Conservation (phyloP, 2,329 filamentous ascomycete genomes). For the Blumeria hordei region DNA sequence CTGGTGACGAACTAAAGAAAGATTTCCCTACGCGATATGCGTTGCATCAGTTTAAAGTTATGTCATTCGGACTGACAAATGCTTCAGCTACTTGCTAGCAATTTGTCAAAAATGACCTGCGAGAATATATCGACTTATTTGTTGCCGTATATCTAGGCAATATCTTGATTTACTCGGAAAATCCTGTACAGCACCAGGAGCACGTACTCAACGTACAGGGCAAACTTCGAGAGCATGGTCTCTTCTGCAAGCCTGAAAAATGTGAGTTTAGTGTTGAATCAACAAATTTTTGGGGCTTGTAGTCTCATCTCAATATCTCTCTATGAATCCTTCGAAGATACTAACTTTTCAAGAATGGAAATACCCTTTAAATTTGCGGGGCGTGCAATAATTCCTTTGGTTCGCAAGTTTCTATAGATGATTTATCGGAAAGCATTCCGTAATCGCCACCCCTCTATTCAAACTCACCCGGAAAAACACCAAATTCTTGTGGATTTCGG, state of each 20-base stretch:
- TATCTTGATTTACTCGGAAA: neutral
- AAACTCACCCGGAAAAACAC: neutral
- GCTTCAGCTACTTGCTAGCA: neutral
- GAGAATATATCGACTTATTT: neutral
- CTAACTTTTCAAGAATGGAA: neutral
- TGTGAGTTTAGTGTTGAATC: neutral
- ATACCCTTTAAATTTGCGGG: neutral
- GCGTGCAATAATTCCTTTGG: neutral
- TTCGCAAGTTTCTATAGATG: neutral
- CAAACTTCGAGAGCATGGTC: neutral
- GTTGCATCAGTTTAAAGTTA: neutral
- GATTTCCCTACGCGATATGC: neutral
- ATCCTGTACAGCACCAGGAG: neutral
- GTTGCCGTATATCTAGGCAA: neutral
- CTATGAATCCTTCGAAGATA: neutral
- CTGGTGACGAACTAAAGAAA: neutral
- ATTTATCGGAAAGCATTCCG: neutral
- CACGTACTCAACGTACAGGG: neutral
- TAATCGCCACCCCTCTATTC: neutral
- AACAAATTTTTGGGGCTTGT: neutral
- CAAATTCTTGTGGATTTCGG: neutral
- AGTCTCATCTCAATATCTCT: neutral
- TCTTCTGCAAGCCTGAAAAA: neutral
- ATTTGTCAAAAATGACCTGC: neutral
- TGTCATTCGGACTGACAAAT: constrained; percentile 1